Base-by-base conservation (phyloP, 2,329 filamentous ascomycete genomes). In the Trichophyton mentagrophytes region DNA sequence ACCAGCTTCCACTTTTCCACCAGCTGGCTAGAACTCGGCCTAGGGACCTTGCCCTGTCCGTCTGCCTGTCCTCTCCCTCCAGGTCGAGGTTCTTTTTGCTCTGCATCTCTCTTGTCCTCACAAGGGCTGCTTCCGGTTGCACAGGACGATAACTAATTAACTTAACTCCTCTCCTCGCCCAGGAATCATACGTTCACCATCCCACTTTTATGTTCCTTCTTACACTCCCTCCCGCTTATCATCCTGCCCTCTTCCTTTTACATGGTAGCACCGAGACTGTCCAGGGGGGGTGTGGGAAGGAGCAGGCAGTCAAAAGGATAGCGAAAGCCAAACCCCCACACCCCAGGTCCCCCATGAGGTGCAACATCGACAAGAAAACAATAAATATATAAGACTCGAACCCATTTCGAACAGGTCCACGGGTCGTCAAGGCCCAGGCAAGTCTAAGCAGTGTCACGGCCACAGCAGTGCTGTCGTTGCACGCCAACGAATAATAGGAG, bases 381-480 rank as follows among this genome's bases (percentile, higher is more conserved):
- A 17, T 44, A 7, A 44, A 47, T 8, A 47, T 11, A 53, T 33
- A 53, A n/a, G 25, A 22, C 49, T 33, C 11, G 33, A 38, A 11
- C 33, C 33, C 33, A 53, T 53, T 53, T 33, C 11, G 22, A 27
- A 53, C 22, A 30, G 49, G 22, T 22, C 49, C 49, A 53, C 22
- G 49, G 27, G 49, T 53, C 49, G 6, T 30, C 27, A 30, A 33
- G 49, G 49, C 11, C 49, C 15, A 8, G 30, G 22, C 49, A 53
- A 53, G 49, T 25, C 22, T 13, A 53, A 53, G 49, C 49, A 8
- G 49, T 53, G 49, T 53, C 49, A 53, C 49, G 9, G 33, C 33
- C 33, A 38, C 33, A 38, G 33, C 22, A n/a, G 70, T 70, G 0
- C 85, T 84, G 68, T 60, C 57, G 46, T 58, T 44, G 40, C 58